A percentile compares a stretch with the other conserved stretches of the same genome.
phyloP scores from a whole-genome alignment of 2,329 filamentous ascomycete genomes.

The Nigrospora osmanthi region DNA sequence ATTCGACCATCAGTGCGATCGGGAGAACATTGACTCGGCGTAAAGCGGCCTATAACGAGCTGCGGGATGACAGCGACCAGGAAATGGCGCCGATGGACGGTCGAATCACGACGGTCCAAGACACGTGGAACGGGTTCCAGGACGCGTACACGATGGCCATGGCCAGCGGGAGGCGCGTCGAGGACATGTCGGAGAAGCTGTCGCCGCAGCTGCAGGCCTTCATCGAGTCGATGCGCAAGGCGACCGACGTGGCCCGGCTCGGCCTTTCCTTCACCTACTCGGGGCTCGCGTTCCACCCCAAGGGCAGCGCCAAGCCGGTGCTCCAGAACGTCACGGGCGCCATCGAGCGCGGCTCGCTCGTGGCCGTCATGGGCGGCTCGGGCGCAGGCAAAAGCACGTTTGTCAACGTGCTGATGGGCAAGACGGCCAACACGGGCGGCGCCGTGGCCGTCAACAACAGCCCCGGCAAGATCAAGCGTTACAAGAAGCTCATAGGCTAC shows the following conservation, averaged over 20 bases:
- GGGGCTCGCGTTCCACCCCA: conserved; percentile 39
- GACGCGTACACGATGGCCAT: conserved; percentile 25
- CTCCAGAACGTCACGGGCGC: conserved; percentile 45
- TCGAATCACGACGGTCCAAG: conserved; percentile 17
- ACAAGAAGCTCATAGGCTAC: conserved; percentile 54
- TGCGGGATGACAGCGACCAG: conserved; percentile 22
- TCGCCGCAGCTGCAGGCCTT: conserved; percentile 37
- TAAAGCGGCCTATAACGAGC: conserved; percentile 24
- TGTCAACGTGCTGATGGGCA: conserved; percentile 54
- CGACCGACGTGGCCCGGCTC: conserved; percentile 40
- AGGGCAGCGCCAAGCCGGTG: conserved; percentile 33
- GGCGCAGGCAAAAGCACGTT: conserved; percentile 55
- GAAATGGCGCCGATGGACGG: conserved; percentile 27
- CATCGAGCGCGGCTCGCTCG: conserved; percentile 45
- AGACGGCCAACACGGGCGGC: conserved; percentile 41
- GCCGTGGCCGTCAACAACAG: conserved; percentile 44
- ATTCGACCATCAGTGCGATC: conserved; percentile 16
- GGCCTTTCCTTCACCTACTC: conserved; percentile 46
- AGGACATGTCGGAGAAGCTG: conserved; percentile 21
- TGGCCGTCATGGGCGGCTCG: conserved; percentile 51
- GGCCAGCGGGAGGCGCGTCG: conserved; percentile 13
- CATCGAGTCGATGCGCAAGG: conserved; percentile 43
- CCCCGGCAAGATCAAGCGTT: conserved; percentile 37
- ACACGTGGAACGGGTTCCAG: conserved; percentile 26
- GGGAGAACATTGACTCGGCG: conserved; percentile 14